Conservation (phyloP, 345 rosid genomes). For the Excoecaria agallocha region DNA sequence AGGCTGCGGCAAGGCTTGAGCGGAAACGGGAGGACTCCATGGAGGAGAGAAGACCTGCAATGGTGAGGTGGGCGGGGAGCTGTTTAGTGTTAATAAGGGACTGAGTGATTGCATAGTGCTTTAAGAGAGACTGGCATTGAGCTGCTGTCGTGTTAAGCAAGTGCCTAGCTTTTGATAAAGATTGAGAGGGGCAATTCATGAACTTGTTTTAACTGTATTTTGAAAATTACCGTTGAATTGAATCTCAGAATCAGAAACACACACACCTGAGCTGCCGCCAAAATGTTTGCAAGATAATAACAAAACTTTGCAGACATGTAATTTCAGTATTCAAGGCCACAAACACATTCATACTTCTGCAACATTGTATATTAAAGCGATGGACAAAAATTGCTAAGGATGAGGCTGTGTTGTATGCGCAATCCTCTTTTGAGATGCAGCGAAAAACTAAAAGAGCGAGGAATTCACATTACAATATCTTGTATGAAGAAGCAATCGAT, state of each 20-base stretch:
- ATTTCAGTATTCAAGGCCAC: conserved; percentile 28
- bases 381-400: conserved; percentile 32
- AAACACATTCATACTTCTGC: conserved; percentile 25
- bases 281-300: too few relatives aligned
- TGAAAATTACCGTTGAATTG: background rate
- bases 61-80: conserved; percentile 45
- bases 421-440: conserved; percentile 13
- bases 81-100: conserved; percentile 42
- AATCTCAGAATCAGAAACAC: too few relatives aligned
- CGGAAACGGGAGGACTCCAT: conserved; percentile 18
- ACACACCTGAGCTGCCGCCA: too few relatives aligned
- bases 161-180: background rate
- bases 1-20: conserved; percentile 15
- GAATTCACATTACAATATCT: conserved; percentile 25
- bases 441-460: conserved; percentile 17
- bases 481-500: conserved; percentile 33
- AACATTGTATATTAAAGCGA: conserved; percentile 29
- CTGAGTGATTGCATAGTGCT: conserved; percentile 38
- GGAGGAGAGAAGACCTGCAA: conserved; percentile 34
- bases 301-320: conserved; percentile 26
- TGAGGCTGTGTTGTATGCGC: conserved; percentile 20
- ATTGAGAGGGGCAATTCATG: background rate
- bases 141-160: conserved; percentile 9
- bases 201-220: too few relatives aligned
- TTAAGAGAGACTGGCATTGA: conserved; percentile 41